Conservation (phyloP, 495 filamentous ascomycete genomes). For the Alectoria sarmentosa region DNA sequence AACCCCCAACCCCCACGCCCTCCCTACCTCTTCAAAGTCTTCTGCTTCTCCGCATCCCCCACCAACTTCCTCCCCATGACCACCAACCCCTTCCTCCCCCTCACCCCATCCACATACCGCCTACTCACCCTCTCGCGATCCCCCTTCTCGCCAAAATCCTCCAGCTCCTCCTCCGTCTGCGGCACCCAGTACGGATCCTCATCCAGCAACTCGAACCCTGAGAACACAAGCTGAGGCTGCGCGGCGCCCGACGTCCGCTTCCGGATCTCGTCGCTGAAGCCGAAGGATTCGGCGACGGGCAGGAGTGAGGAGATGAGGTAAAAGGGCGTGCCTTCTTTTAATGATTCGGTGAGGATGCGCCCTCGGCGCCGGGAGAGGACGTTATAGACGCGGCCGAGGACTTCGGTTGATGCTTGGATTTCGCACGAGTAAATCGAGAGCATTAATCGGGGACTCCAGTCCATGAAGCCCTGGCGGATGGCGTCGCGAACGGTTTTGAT, state of each 20-base stretch:
- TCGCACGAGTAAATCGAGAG: conserved; percentile 98
- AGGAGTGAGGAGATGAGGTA: conserved; percentile 84
- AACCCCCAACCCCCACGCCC: no score
- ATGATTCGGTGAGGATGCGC: conserved; percentile 76
- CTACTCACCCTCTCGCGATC: conserved; percentile 94
- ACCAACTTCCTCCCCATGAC: conserved; percentile 68
- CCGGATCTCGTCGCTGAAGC: conserved; percentile 91
- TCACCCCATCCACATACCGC: conserved; percentile 86
- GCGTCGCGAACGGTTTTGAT: conserved; percentile 80
- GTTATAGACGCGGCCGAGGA: conserved; percentile 88
- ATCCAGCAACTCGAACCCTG: conserved; percentile 79
- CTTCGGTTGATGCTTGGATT: conserved; percentile 93
- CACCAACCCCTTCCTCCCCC: conserved; percentile 76
- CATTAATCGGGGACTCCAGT: conserved; percentile 90
- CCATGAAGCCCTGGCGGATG: conserved; percentile 82
- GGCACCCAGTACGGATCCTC: conserved; percentile 98
- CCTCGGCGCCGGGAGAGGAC: conserved; percentile 89
- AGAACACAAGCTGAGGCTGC: conserved; percentile 86
- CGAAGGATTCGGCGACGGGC: conserved; percentile 90
- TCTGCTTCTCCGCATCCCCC: conserved; percentile 93
- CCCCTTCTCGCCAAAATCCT: conserved; percentile 89
- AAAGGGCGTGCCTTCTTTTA: conserved; percentile 94
- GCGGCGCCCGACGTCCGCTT: conserved; percentile 89
- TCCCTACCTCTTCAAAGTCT: conserved; percentile 81
- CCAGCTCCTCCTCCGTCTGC: conserved; percentile 90